Evolutionary conservation across 345 rosid species (phyloP).

Genomic region (Pistacia vera): DNA sequence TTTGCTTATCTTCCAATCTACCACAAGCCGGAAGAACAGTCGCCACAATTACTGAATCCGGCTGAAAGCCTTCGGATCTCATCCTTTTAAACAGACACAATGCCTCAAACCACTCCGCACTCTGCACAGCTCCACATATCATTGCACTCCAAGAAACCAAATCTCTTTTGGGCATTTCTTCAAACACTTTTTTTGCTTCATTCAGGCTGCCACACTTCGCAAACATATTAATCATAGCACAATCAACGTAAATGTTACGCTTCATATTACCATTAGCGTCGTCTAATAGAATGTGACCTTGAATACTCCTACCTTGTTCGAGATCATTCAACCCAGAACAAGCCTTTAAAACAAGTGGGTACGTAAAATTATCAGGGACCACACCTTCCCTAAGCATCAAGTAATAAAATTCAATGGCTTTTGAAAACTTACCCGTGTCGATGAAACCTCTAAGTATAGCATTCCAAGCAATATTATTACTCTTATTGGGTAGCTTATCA

Average conservation of each 20-base stretch:
- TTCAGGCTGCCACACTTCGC: constrained; percentile 47
- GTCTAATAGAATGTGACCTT: constrained; percentile 23
- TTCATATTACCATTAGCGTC: constrained; percentile 9
- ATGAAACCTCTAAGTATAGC: constrained; percentile 35
- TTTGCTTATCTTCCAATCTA: constrained; percentile 24
- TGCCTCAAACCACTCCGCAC: constrained; percentile 38
- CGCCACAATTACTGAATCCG: constrained; percentile 35
- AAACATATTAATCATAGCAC: constrained; percentile 58
- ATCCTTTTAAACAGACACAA: constrained; percentile 35
- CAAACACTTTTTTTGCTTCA: constrained; percentile 43
- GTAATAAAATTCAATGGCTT: constrained; percentile 27
- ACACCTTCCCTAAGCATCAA: constrained; percentile 30
- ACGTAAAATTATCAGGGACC: constrained; percentile 39
- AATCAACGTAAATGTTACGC: constrained; percentile 40
- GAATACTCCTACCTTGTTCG: constrained; percentile 28
- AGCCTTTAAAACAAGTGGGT: constrained; percentile 44
- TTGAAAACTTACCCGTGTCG: constrained; percentile 20
- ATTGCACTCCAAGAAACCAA: constrained; percentile 58
- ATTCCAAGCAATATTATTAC: constrained; percentile 43
- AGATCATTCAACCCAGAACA: constrained; percentile 32
- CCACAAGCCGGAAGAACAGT: constrained; percentile 38
- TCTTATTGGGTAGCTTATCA: constrained; percentile 32
- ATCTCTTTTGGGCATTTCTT: constrained; percentile 43
- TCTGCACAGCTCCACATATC: constrained; percentile 45
- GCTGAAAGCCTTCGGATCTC: constrained; percentile 32